Conservation (phyloP, 371 early-diverging fungal genomes). For the Capniomyces stellatus region DNA sequence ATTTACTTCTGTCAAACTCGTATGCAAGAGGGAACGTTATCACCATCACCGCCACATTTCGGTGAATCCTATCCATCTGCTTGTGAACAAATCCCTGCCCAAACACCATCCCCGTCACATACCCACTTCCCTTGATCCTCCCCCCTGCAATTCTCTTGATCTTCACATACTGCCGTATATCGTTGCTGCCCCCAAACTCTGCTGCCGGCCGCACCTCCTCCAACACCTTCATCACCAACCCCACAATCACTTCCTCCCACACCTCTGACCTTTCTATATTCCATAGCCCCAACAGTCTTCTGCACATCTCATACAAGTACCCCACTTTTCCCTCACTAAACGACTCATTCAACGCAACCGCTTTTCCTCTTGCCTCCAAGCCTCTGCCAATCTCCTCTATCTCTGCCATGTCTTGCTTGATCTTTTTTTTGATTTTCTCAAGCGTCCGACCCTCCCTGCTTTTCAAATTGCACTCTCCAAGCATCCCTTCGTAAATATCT, state of each 20-base stretch:
- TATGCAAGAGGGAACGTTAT: conserved; percentile 76
- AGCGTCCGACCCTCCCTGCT: too few relatives aligned
- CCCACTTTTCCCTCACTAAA: too few relatives aligned
- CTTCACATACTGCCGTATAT: conserved; percentile 75
- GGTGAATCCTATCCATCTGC: conserved; percentile 47
- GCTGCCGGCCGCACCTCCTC: conserved; percentile 47
- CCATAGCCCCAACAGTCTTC: too few relatives aligned
- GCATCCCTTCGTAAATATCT: too few relatives aligned
- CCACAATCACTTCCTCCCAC: conserved; percentile 59
- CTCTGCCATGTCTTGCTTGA: too few relatives aligned
- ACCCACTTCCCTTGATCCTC: conserved; percentile 46
- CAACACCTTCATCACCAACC: conserved; percentile 40
- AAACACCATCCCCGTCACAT: conserved; percentile 64
- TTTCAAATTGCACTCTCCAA: too few relatives aligned
- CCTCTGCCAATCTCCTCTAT: too few relatives aligned
- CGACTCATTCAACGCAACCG: too few relatives aligned
- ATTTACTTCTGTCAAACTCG: conserved; percentile 57
- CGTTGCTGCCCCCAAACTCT: conserved; percentile 55
- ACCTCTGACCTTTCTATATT: too few relatives aligned
- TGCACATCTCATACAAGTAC: too few relatives aligned
- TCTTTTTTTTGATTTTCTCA: too few relatives aligned
- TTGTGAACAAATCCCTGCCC: conserved; percentile 79
- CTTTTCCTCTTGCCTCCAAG: too few relatives aligned
- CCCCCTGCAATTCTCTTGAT: conserved; percentile 86
- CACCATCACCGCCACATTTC: conserved; percentile 59